Conservation (phyloP, 2,329 filamentous ascomycete species). For the Scedosporium apiospermum region DNA sequence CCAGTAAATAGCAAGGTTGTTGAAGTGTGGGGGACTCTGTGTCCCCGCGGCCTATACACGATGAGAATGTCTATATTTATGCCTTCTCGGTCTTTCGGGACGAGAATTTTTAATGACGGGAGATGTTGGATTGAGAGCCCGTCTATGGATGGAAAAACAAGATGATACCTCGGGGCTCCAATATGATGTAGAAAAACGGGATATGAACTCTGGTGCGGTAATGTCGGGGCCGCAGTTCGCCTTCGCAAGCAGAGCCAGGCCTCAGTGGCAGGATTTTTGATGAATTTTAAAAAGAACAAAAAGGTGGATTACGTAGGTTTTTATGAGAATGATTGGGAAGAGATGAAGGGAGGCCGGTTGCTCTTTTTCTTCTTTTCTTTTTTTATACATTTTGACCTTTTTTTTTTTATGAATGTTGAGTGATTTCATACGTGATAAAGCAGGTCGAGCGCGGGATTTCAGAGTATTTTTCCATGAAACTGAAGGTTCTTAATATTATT, state of each 20-base stretch:
- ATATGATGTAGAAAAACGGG: background rate
- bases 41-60: background rate
- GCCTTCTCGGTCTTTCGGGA: background rate
- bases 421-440: background rate
- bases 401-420: background rate
- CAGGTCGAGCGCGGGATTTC: no score
- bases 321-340: background rate
- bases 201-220: background rate
- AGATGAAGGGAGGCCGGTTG: background rate
- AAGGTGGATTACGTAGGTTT: background rate
- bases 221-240: background rate
- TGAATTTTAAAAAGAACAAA: background rate
- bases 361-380: background rate
- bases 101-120: background rate
- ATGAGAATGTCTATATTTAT: background rate
- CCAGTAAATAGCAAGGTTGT: background rate
- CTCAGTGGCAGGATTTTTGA: conserved; percentile 1
- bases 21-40: background rate
- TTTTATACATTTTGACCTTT: background rate
- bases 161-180: no score
- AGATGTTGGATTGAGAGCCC: background rate
- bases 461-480: no score
- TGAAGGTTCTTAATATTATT: no score
- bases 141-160: background rate
- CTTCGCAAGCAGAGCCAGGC: background rate